Conservation (phyloP, 106 monocot species). For the Dendrobium chrysotoxum region DNA sequence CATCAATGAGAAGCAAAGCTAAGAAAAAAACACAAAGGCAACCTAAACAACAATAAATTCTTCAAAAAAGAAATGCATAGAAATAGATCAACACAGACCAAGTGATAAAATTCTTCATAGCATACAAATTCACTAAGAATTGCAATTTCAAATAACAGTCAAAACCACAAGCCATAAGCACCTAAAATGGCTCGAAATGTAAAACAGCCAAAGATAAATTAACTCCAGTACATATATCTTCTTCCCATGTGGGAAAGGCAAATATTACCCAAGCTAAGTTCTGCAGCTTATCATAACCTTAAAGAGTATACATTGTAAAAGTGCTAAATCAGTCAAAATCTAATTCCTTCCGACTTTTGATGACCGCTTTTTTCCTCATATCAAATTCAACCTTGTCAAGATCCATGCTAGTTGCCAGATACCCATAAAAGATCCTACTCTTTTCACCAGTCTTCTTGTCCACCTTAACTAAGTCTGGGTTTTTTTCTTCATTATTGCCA, state of each 20-base stretch:
- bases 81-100: neutral
- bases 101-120: neutral
- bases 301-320: neutral
- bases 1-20: neutral
- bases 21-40: neutral
- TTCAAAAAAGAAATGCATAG: neutral
- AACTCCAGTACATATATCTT: neutral
- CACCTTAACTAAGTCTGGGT: slow-evolving; percentile 47
- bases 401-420: slow-evolving; percentile 69
- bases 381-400: slow-evolving; percentile 71
- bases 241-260: neutral
- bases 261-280: neutral
- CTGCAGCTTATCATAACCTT: neutral
- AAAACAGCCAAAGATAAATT: slow-evolving; percentile 1
- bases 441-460: slow-evolving; percentile 70
- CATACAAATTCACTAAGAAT: neutral
- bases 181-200: neutral
- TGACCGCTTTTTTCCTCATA: slow-evolving; percentile 41
- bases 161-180: neutral
- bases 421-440: slow-evolving; percentile 80
- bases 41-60: neutral
- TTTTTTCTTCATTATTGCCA: slow-evolving; percentile 43
- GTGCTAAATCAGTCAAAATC: slow-evolving; percentile 25
- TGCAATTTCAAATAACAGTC: neutral
- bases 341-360: slow-evolving; percentile 65